Percentiles rank a stretch among this genome's conserved stretches.
Conservation (phyloP, 768 basidiomycete species). For the Pleurotus salmoneostramineus region DNA sequence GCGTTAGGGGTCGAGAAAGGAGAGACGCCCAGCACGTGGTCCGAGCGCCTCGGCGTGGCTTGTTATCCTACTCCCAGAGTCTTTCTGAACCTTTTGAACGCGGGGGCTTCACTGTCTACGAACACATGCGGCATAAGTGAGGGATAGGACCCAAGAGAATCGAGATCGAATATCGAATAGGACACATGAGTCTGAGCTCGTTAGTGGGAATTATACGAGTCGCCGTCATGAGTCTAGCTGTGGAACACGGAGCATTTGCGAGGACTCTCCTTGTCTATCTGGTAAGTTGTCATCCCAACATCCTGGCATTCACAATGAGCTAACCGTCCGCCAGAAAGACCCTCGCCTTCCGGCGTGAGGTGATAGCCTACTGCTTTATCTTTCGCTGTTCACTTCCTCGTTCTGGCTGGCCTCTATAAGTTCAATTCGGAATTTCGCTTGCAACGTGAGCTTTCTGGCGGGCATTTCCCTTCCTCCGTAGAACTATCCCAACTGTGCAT, state of each 20-base stretch:
- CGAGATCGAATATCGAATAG: not conserved
- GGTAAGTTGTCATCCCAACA: conserved; percentile 39
- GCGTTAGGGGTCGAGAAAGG: too few species aligned
- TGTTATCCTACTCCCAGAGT: too few species aligned
- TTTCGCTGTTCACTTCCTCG: conserved; percentile 40
- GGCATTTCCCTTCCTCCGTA: conserved; percentile 4
- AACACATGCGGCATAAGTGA: too few species aligned
- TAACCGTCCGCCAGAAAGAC: conserved; percentile 52
- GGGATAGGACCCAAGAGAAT: too few species aligned
- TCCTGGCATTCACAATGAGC: not conserved
- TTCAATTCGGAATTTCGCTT: conserved; percentile 41
- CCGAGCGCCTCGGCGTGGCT: too few species aligned
- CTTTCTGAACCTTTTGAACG: too few species aligned
- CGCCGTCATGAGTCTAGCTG: conserved; percentile 19
- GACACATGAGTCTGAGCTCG: conserved; percentile 18
- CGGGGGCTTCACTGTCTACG: too few species aligned
- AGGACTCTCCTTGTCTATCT: conserved; percentile 63
- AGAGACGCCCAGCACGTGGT: too few species aligned
- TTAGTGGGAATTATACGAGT: conserved; percentile 31
- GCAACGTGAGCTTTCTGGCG: conserved; percentile 55
- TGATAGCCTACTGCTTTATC: conserved; percentile 50
- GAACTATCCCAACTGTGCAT: conserved; percentile 28
- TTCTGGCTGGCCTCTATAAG: conserved; percentile 6
- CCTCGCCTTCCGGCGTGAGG: conserved; percentile 65
- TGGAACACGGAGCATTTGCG: conserved; percentile 55